A percentile compares a stretch with the other conserved stretches of the same genome.
phyloP scores from a whole-genome alignment of 2,329 filamentous ascomycete species.

The Fusarium cyanostomum region DNA sequence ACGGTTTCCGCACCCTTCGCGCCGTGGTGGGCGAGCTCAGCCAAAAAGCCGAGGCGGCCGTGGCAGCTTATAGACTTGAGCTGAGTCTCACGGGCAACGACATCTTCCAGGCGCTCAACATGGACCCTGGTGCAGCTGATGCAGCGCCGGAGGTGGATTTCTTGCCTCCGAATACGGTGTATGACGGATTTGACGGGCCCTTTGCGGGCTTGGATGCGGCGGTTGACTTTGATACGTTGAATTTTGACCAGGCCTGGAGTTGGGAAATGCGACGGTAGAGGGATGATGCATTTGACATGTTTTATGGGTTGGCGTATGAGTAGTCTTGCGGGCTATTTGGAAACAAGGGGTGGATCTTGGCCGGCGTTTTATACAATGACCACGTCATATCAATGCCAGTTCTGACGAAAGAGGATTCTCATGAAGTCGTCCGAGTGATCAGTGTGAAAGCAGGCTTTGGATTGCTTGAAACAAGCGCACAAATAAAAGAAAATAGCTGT shows the following conservation, averaged over 20 bases:
- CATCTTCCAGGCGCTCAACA: constrained; percentile 10
- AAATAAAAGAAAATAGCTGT: not conserved
- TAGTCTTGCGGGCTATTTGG: too few species aligned
- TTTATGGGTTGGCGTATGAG: constrained; percentile 4
- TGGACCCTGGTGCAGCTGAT: not conserved
- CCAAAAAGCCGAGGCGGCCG: constrained; percentile 28
- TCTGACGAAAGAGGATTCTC: too few species aligned
- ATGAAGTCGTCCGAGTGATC: too few species aligned
- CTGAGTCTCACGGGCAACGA: not conserved
- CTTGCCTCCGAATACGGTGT: constrained; percentile 1
- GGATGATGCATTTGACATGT: not conserved
- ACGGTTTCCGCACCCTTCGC: constrained; percentile 22
- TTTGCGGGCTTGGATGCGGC: constrained; percentile 7
- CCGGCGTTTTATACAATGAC: too few species aligned
- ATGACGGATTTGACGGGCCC: constrained; percentile 23
- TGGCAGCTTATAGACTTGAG: constrained; percentile 13
- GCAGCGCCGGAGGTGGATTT: constrained; percentile 12
- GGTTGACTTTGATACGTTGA: constrained; percentile 9
- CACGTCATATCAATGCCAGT: too few species aligned
- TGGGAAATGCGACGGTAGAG: not conserved
- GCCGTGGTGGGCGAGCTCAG: constrained; percentile 31
- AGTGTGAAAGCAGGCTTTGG: too few species aligned
- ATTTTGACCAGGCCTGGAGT: constrained; percentile 7
- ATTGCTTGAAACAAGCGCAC: too few species aligned
- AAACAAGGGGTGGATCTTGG: too few species aligned